Base-by-base conservation (phyloP, 73 alveolate genomes). In the Stentor roeselii region DNA sequence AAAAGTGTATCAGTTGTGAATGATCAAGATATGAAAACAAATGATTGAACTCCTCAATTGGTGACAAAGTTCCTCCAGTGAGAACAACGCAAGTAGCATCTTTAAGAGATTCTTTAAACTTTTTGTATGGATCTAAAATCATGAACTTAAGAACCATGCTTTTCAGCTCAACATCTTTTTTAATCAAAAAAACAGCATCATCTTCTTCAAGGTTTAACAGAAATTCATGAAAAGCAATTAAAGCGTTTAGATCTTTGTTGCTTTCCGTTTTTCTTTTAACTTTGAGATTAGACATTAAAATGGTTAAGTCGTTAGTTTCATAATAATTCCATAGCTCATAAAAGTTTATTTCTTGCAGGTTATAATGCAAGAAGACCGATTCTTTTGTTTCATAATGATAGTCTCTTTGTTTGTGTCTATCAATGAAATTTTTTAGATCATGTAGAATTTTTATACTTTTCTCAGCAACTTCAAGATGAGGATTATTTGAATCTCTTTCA, bases 51-150 rank as follows among this genome's bases (percentile, higher is more conserved):
- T 95, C 99, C 59, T 92, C 89, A 84, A 91, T 83, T 34, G 99
- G 99, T 84, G 93, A 90, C 84, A 95, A 60, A 14, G 99, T 95
- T n/a, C 99, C 99, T 50, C 98, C 97, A 3, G 90, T 84, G 59
- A 95, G 92, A 15, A 95, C 84, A 4, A 95, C 37, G 30, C 39
- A 27, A 4, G 58, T 21, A 14, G 27, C 35, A 3, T 21, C 39
- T 61, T 61, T 42, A 36, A 67, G 42, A 15, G 32, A 14, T 32
- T n/a, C 0, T 67, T 67, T 15, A 31, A 67, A 67, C 11, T 36
- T 36, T 32, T 27, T 30, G n/a, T 67, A 14, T 32, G 82, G 82
- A 50, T 67, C 32, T 15, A 67, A 31, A 27, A 67, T 21, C 42
- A 67, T 15, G 31, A 15, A 67, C 31, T 67, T n/a, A n/a, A n/a